Conservation (phyloP, 176 grass and related monocot species). For the Elymus sibiricus region DNA sequence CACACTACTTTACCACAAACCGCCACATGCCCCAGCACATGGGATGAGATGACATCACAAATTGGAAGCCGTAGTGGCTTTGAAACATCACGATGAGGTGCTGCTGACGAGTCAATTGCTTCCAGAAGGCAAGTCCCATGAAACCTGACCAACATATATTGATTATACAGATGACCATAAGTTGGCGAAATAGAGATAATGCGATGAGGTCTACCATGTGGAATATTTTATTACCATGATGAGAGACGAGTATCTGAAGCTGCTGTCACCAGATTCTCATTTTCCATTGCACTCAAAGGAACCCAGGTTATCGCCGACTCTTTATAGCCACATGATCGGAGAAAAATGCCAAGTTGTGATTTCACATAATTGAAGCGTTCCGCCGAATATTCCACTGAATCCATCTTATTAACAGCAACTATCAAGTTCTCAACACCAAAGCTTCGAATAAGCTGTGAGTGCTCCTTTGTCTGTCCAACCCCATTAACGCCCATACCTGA, state of each 20-base stretch:
- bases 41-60: slow-evolving; percentile 78
- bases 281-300: slow-evolving; percentile 75
- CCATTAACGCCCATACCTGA: slow-evolving; percentile 71
- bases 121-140: slow-evolving; percentile 63
- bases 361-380: slow-evolving; percentile 63
- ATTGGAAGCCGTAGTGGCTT: slow-evolving; percentile 73
- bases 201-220: not conserved
- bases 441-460: slow-evolving; percentile 80
- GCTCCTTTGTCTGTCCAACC: slow-evolving; percentile 84
- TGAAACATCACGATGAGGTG: slow-evolving; percentile 56
- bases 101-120: slow-evolving; percentile 59
- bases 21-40: slow-evolving; percentile 58
- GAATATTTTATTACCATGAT: slow-evolving; percentile 62
- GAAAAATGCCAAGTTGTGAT: slow-evolving; percentile 61
- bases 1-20: slow-evolving; percentile 74
- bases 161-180: slow-evolving; percentile 2
- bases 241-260: slow-evolving; percentile 64
- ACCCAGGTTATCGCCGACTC: slow-evolving; percentile 66
- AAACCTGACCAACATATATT: slow-evolving; percentile 45
- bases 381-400: slow-evolving; percentile 61
- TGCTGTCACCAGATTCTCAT: slow-evolving; percentile 61
- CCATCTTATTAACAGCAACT: slow-evolving; percentile 91
- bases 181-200: not conserved
- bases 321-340: slow-evolving; percentile 85
- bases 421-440: slow-evolving; percentile 89